Base-by-base conservation (phyloP, 2,329 filamentous ascomycete genomes). In the Claviceps pusilla region DNA sequence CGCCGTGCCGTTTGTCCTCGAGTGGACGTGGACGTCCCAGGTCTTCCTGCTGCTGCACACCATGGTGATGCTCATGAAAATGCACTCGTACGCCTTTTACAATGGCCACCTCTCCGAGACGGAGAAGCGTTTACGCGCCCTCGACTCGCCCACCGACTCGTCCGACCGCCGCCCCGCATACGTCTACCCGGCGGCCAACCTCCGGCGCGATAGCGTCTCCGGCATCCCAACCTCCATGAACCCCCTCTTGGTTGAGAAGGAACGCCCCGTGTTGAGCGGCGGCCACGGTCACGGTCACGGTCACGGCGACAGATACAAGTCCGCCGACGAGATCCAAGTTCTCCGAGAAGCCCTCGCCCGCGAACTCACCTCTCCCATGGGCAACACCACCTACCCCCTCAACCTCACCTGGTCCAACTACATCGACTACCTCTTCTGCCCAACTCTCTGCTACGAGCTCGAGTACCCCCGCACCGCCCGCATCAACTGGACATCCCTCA, bases 71-170 rank as follows among this genome's bases (percentile, higher is more conserved):
- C 82, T 96, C 51, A 98, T 98, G 93, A 98, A 98, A 75, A 93
- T 97, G 82, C 93, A 98, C 68, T 96, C 90, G 6, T 98, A 95
- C 65, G 87, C 89, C 29, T 98, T 97, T 69, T 98, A 98, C 73
- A 97, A 96, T 63, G 93, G 93, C 11, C 93, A 98, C 68, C 76
- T 98, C 16, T 87, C 86, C 60, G 88, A 93, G 67, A 94, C 89
- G 0, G 81, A 94, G 67, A 83, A 85, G 65, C 84, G 89, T 11
- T 76, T 98, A 12, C 80, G 79, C 54, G 82, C 82, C 45, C 82
- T 98, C 39, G 93, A 98, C 68, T 71, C 79, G 55, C 89, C 89
- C 2, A 81, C 78, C 4, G 79, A 80, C 9, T 60, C 60, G 14
- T 60, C 59, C 4, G 84, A 83, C 51, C 80, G 81, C 61, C 79